Evolutionary conservation across 2,329 filamentous ascomycete genomes (phyloP).

Genomic region (Beauveria sp.): DNA sequence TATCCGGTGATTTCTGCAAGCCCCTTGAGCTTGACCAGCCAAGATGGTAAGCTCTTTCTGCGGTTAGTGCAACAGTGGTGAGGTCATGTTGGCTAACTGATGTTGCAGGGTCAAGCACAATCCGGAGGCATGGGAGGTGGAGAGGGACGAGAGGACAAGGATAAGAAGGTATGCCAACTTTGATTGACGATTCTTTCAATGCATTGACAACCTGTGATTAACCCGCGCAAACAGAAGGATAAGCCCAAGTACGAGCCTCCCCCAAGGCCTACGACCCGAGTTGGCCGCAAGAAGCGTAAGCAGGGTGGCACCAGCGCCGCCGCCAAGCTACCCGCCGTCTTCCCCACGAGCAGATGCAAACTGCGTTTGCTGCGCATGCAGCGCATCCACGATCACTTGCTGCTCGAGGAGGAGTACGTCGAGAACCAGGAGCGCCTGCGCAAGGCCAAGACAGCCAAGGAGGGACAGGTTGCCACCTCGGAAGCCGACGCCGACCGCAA

Average conservation of each 20-base stretch:
- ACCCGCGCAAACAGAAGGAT: constrained; percentile 63
- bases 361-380: constrained; percentile 96
- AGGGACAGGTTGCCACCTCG: constrained; percentile 57
- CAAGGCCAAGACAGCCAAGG: constrained; percentile 79
- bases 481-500: constrained; percentile 74
- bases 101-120: constrained; percentile 66
- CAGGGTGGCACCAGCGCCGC: constrained; percentile 85
- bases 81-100: constrained; percentile 10
- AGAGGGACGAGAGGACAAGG: constrained; percentile 77
- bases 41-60: constrained; percentile 27
- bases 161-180: constrained; percentile 69
- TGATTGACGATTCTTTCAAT: background rate
- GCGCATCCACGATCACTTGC: constrained; percentile 91
- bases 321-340: constrained; percentile 89
- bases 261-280: constrained; percentile 89
- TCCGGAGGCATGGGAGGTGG: constrained; percentile 71
- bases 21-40: constrained; percentile 24
- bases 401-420: constrained; percentile 97
- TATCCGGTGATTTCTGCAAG: constrained; percentile 10
- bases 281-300: constrained; percentile 99
- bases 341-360: constrained; percentile 95
- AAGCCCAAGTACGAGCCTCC: constrained; percentile 99
- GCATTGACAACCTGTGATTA: constrained; percentile 10
- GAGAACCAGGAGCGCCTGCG: constrained; percentile 96
- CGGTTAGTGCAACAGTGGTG: background rate